Percentiles rank a stretch among this genome's conserved stretches.
Conservation (phyloP, 2,329 filamentous ascomycete species). For the Aspergillus novofumigatus region DNA sequence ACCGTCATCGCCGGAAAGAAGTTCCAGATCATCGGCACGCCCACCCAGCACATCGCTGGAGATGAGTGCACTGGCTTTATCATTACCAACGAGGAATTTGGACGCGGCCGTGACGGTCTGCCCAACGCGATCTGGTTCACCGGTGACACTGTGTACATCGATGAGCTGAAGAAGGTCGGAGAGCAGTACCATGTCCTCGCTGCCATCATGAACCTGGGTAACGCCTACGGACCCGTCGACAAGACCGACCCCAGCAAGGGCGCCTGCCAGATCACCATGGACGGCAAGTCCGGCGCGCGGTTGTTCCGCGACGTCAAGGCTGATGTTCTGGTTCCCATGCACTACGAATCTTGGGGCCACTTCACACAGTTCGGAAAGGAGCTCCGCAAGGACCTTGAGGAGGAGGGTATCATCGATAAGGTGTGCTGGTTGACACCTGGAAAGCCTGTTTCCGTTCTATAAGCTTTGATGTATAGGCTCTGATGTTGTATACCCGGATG, state of each 20-base stretch:
- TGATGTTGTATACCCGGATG: no score
- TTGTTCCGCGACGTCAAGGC: slow-evolving; percentile 40
- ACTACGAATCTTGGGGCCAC: slow-evolving; percentile 47
- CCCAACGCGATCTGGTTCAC: slow-evolving; percentile 49
- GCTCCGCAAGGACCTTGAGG: slow-evolving; percentile 29
- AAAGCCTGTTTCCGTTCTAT: slow-evolving; percentile 5
- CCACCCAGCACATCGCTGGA: slow-evolving; percentile 42
- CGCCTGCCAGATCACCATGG: slow-evolving; percentile 35
- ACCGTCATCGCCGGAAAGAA: slow-evolving; percentile 27
- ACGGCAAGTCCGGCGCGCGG: slow-evolving; percentile 38
- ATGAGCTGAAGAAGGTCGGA: slow-evolving; percentile 35
- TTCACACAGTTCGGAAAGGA: slow-evolving; percentile 37
- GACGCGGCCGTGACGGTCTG: slow-evolving; percentile 27
- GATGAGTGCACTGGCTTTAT: slow-evolving; percentile 47
- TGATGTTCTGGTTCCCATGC: slow-evolving; percentile 45
- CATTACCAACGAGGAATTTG: slow-evolving; percentile 36
- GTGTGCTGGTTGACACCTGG: slow-evolving; percentile 36
- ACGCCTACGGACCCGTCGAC: slow-evolving; percentile 20
- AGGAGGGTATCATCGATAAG: slow-evolving; percentile 32
- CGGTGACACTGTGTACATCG: slow-evolving; percentile 48
- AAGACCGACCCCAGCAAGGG: slow-evolving; percentile 8
- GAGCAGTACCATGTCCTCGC: slow-evolving; percentile 35
- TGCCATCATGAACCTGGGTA: slow-evolving; percentile 42
- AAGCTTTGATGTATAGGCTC: not conserved
- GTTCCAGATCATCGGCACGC: slow-evolving; percentile 43